phyloP scores from a whole-genome alignment of 345 rosid species.

The Populus deltoides region DNA sequence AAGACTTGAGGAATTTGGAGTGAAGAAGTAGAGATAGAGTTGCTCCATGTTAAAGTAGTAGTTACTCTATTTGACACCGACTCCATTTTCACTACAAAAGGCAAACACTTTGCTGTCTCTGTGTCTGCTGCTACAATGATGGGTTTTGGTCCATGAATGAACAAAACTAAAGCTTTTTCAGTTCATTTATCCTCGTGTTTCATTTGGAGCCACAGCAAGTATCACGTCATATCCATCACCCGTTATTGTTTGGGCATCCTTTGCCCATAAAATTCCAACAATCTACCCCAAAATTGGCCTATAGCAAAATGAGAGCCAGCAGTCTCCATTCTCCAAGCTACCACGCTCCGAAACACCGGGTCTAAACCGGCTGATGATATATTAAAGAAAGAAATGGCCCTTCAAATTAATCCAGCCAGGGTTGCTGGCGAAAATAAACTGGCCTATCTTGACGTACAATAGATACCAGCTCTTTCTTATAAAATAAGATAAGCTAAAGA shows the following conservation, averaged over 20 bases:
- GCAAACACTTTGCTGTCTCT: not conserved
- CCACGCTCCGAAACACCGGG: too few relatives aligned
- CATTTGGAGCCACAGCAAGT: slow-evolving; percentile 46
- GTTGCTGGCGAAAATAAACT: too few relatives aligned
- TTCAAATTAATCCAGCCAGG: not conserved
- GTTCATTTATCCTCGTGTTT: slow-evolving; percentile 27
- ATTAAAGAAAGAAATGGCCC: not conserved
- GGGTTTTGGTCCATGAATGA: not conserved
- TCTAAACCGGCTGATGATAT: too few relatives aligned
- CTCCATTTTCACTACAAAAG: slow-evolving; percentile 28
- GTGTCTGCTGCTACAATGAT: not conserved
- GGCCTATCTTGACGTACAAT: too few relatives aligned
- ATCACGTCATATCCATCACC: slow-evolving; percentile 9
- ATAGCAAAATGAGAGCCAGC: too few relatives aligned
- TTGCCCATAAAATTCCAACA: not conserved
- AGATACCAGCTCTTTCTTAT: not conserved
- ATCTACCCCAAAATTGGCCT: not conserved
- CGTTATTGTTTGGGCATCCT: not conserved
- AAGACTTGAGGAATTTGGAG: slow-evolving; percentile 32
- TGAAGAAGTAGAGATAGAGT: slow-evolving; percentile 41
- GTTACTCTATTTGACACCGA: slow-evolving; percentile 27
- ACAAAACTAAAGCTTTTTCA: not conserved
- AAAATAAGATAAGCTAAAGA: not conserved
- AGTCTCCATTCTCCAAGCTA: too few relatives aligned
- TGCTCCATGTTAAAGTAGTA: slow-evolving; percentile 53